Conservation (phyloP, 208 protist species). For the Phytomonas serpens region DNA sequence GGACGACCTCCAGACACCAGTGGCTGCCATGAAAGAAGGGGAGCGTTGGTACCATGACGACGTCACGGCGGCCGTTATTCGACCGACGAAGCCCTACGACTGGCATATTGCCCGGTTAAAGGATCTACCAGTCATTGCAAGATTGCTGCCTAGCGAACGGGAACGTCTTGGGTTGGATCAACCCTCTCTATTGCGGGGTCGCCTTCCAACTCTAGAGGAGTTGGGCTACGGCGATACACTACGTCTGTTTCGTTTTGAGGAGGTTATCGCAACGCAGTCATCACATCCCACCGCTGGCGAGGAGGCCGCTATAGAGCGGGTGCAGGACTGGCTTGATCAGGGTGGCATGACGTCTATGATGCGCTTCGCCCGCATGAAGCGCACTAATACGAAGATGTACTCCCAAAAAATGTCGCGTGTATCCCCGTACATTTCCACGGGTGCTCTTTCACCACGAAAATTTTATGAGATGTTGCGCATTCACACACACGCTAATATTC, state of each 20-base stretch:
- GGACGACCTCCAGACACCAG: slow-evolving; percentile 76
- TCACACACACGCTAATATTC: slow-evolving; percentile 36
- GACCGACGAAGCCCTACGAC: slow-evolving; percentile 71
- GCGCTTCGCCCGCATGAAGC: slow-evolving; percentile 49
- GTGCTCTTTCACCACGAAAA: slow-evolving; percentile 60
- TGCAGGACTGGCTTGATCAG: slow-evolving; percentile 57
- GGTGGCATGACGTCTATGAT: slow-evolving; percentile 68
- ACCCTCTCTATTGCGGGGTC: slow-evolving; percentile 37
- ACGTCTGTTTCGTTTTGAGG: slow-evolving; percentile 36
- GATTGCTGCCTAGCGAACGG: slow-evolving; percentile 28
- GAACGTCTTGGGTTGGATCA: slow-evolving; percentile 25
- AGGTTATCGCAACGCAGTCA: slow-evolving; percentile 67
- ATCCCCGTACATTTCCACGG: slow-evolving; percentile 74
- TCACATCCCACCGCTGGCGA: slow-evolving; percentile 62
- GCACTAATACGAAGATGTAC: slow-evolving; percentile 83
- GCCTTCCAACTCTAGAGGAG: slow-evolving; percentile 52
- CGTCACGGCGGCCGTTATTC: slow-evolving; percentile 62
- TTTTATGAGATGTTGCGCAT: slow-evolving; percentile 71
- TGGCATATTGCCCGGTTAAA: slow-evolving; percentile 22
- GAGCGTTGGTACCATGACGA: slow-evolving; percentile 89
- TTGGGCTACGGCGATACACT: slow-evolving; percentile 56
- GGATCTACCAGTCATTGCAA: slow-evolving; percentile 16
- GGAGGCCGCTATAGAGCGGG: slow-evolving; percentile 37
- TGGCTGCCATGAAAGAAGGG: slow-evolving; percentile 69
- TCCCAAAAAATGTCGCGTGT: slow-evolving; percentile 60